Base-by-base conservation (phyloP, 345 rosid genomes). In the Populus ilicifolia region DNA sequence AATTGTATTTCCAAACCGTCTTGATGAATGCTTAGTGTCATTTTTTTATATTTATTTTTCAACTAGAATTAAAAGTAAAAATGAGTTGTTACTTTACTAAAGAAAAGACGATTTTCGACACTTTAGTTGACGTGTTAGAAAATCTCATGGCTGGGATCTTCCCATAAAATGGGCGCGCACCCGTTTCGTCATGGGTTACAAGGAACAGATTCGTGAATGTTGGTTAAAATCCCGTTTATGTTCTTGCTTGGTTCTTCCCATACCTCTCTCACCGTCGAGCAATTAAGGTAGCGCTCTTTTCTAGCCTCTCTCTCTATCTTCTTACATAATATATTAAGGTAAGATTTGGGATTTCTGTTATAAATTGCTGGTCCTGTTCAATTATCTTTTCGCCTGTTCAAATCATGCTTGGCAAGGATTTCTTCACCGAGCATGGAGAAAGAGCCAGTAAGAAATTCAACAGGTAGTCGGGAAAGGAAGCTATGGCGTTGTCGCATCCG, bases 391-490 rank as follows among this genome's bases (percentile, higher is more conserved):
- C 33, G 54, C 20, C 38, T 59, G 14, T 25, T 43, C 77, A 84
- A 83, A 84, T 76, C 71, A 95, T 96, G 96, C 86, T 89, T 81
- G 98, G 85, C 88, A 93, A 87, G 77, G 96, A 93, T 77, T 95
- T 93, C 33, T 77, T 90, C 93, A 92, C 99, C n/a, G 99, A 92
- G 77, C 93, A 90, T 43, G 97, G 99, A 17, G 99, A 93, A 84
- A 96, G n/a, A 96, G 90, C 79, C 98, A 91, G 81, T 96, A 96
- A 69, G 93, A 96, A 83, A 92, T 96, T 76, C 90, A 86, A 75
- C 97, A 93, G 87, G 98, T 93, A 38, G 88, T 95, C 0, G 99
- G 99, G 2, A 95, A 85, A 84, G 99, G 99, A 83, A 96, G 98
- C 90, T 96, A 96, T 71, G 99, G 98, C 10, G 91, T 93, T 46